Conservation (phyloP, 1,284 basidiomycete species). For the Pterulicium gracile region DNA sequence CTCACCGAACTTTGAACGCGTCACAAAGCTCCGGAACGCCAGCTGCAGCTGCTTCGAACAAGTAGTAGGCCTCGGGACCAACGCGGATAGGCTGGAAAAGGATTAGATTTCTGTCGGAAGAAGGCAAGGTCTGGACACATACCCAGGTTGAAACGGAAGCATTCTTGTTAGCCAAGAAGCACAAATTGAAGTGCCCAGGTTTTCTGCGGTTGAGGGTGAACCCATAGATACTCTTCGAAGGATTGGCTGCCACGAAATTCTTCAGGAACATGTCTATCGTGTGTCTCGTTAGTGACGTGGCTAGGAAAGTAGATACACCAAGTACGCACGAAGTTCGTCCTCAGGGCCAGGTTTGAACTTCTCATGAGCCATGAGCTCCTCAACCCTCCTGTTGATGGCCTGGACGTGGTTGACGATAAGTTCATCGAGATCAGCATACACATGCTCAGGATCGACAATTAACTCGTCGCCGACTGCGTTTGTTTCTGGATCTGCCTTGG, state of each 20-base stretch:
- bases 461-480: slow-evolving; percentile 66
- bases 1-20: slow-evolving; percentile 87
- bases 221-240: slow-evolving; percentile 90
- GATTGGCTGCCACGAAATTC: slow-evolving; percentile 88
- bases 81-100: slow-evolving; percentile 70
- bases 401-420: slow-evolving; percentile 96
- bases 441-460: slow-evolving; percentile 73
- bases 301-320: too few relatives aligned
- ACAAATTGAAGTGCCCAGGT: slow-evolving; percentile 90
- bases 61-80: slow-evolving; percentile 81
- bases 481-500: slow-evolving; percentile 61
- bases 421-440: slow-evolving; percentile 94
- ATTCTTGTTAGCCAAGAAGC: slow-evolving; percentile 89
- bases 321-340: slow-evolving; percentile 84
- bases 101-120: slow-evolving; percentile 9
- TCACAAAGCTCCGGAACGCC: slow-evolving; percentile 90
- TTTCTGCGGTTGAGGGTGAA: slow-evolving; percentile 87
- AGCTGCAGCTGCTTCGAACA: slow-evolving; percentile 80
- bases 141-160: slow-evolving; percentile 91
- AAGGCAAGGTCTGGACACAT: slow-evolving; percentile 14
- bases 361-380: slow-evolving; percentile 92
- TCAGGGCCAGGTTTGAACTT: slow-evolving; percentile 89
- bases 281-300: background rate
- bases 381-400: slow-evolving; percentile 88
- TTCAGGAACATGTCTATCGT: slow-evolving; percentile 74